Base-by-base conservation (phyloP, 2,329 filamentous ascomycete species). In the Aspergillus sp. region DNA sequence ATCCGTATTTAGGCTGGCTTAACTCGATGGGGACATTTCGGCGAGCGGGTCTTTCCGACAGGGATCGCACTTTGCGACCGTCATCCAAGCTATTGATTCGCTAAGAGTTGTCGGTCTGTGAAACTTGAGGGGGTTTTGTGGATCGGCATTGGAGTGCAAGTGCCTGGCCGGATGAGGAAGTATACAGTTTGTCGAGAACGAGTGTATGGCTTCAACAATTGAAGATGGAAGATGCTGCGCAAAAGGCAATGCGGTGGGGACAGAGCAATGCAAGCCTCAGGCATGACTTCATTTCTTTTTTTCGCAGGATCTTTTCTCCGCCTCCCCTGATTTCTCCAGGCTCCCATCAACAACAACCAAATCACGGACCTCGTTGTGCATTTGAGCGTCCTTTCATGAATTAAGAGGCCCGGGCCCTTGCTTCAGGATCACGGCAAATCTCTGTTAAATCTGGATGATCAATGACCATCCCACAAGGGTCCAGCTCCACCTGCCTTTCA, bases 21-120 rank as follows among this genome's bases (percentile, higher is more conserved):
- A 59, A 30, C 56, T 59, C n/a, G 38, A 59, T 34, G 11, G 34
- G 56, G 23, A 47, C 28, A 48, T 59, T 53, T 41, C 5, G 9
- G 56, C 3, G 28, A 34, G 57, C 57, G 57, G 57, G 41, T 49
- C 57, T 48, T 47, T 53, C 57, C 57, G 57, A 53, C 43, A 51
- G 34, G 28, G 38, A 54, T 23, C 41, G 54, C 11, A 19, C 41
- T 7, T n/a, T 49, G 25, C 30, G 34, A 41, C 34, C 34, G 34
- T 41, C 34, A 15, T 41, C 34, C 11, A 41, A 41, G 13, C 34
- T 41, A 41, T 41, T 41, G 34, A 41, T 41, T 41, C 34, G 34
- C 34, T 15, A 41, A 41, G 34, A 15, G 34, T 41, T 13, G 34
- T 5, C 34, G 34, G 34, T 15, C 34, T 41, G 11, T 41, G 11